Evolutionary conservation across 805 yeast species (phyloP), one percentile per base, ranked within the genome.

Genomic region (Suhomyces tanzawaensis): DNA sequence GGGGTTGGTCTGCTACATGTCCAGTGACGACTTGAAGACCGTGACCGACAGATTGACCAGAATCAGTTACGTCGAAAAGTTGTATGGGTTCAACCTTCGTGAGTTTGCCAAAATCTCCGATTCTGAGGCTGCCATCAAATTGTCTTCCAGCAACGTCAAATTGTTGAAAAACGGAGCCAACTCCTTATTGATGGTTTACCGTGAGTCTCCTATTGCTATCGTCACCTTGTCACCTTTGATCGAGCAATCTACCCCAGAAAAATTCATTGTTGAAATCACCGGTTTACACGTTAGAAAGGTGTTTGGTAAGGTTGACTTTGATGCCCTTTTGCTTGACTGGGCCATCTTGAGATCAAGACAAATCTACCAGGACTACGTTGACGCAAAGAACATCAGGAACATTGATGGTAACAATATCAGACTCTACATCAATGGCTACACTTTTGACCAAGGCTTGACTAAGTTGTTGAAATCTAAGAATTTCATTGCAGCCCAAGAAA

Each of bases 171-270:
- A 49, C 15, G 73, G 74, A 15, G 64, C 69, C 12, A 75, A 81
- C 47, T 68, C 87, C 1, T 75, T 73, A 35, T 52, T 81, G 27
- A 69, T 83, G 19, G 55, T 75, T 13, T 85, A 84, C 62, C 75
- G 90, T 52, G 76, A 75, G n/a, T 66, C 81, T 1, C 90, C 93
- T 13, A 79, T 85, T 53, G 88, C 89, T 0, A 64, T 81, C 25
- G 65, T 74, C 21, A 71, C 81, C 0, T 64, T 74, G 31, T 69
- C 67, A 30, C 66, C 72, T n/a, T 48, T 60, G 42, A 43, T 51
- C 4, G 66, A 70, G 7, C 51, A 69, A 34, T 62, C 74, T 0
- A 57, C 69, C 7, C 60, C 61, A 17, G 47, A 46, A 25, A 59
- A 68, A 19, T 70, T 74, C 45, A 69, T 69, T 15, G 75, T 82